A percentile compares a stretch with the other conserved stretches of the same genome.
phyloP scores from a whole-genome alignment of 345 rosid genomes.

The Jatropha curcas region DNA sequence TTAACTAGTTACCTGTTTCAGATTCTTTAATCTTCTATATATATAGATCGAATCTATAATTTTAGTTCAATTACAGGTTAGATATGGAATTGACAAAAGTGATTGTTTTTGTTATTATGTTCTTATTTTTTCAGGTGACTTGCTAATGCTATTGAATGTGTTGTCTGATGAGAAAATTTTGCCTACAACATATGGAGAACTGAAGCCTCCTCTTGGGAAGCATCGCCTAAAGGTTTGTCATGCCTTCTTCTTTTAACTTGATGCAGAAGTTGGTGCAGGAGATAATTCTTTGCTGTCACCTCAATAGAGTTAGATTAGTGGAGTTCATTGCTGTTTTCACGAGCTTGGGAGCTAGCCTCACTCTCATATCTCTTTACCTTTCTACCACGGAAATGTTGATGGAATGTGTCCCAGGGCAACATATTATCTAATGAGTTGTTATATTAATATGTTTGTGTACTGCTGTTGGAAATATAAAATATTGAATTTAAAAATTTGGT shows the following conservation, averaged over 20 bases:
- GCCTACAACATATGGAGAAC: slow-evolving; percentile 91
- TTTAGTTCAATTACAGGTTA: not conserved
- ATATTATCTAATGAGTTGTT: not conserved
- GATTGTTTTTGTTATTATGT: not conserved
- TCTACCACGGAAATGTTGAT: no score
- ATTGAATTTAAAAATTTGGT: not conserved
- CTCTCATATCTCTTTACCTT: no score
- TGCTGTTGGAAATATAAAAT: not conserved
- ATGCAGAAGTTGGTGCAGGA: not conserved
- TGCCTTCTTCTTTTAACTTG: not conserved
- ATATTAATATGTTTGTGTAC: not conserved
- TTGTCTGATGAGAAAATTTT: slow-evolving; percentile 75
- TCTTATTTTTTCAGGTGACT: slow-evolving; percentile 52
- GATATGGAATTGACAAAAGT: not conserved
- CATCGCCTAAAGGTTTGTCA: slow-evolving; percentile 83
- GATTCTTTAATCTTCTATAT: not conserved
- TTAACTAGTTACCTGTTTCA: not conserved
- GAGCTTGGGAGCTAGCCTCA: not conserved
- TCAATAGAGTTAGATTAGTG: not conserved
- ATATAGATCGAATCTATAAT: not conserved
- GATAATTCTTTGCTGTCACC: not conserved
- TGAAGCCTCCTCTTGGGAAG: slow-evolving; percentile 98
- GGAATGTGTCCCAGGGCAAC: no score
- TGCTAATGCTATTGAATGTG: slow-evolving; percentile 70
- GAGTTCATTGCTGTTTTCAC: not conserved